phyloP scores from a whole-genome alignment of 2,329 filamentous ascomycete genomes.

The Talaromyces sp. region DNA sequence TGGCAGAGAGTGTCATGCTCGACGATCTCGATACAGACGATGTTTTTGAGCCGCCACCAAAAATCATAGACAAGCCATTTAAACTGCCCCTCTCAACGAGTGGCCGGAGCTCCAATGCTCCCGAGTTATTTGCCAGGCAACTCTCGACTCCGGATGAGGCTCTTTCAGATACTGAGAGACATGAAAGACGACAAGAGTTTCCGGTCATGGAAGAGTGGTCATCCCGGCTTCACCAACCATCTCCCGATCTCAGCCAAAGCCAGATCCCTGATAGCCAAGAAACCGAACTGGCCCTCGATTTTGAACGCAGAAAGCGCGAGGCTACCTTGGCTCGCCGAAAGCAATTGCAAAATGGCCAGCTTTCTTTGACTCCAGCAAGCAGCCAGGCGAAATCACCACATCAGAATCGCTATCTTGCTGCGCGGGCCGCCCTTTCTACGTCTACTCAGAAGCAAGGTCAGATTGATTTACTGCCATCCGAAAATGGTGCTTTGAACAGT shows the following conservation, averaged over 20 bases:
- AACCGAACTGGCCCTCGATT: conserved; percentile 26
- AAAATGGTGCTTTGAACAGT: neutral
- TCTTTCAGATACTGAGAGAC: neutral
- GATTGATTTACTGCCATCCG: neutral
- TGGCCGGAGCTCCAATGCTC: neutral
- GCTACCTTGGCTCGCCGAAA: conserved; percentile 22
- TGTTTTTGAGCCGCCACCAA: neutral
- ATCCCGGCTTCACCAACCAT: conserved; percentile 15
- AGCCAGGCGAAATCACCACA: conserved; percentile 20
- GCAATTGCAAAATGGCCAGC: conserved; percentile 11
- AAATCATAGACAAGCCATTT: conserved; percentile 9
- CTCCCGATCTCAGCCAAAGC: neutral
- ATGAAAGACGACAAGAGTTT: conserved; percentile 13
- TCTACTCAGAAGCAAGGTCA: conserved; percentile 1
- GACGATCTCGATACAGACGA: conserved; percentile 4
- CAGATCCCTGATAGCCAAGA: conserved; percentile 1
- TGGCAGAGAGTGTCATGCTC: conserved; percentile 9
- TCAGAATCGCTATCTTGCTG: conserved; percentile 26
- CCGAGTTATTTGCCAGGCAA: neutral
- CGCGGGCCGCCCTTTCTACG: conserved; percentile 19
- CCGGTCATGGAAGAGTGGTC: conserved; percentile 21
- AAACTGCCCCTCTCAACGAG: conserved; percentile 1
- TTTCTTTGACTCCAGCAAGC: conserved; percentile 3
- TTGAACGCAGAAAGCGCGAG: conserved; percentile 32
- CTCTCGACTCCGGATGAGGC: neutral